phyloP scores from a whole-genome alignment of 2,329 filamentous ascomycete genomes.

The Cryoendolithus antarcticus region DNA sequence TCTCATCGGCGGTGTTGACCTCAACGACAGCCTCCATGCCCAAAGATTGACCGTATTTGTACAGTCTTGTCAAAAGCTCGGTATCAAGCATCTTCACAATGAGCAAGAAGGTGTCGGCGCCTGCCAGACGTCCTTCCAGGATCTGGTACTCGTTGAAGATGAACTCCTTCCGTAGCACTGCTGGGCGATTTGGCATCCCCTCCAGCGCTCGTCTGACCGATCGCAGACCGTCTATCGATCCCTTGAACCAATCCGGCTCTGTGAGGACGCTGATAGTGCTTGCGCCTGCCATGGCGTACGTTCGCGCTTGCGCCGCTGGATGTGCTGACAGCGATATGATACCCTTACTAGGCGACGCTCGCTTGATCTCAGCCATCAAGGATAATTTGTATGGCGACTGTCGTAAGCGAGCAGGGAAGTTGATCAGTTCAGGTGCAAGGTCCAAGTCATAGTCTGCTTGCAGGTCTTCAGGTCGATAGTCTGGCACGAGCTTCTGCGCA shows the following conservation, averaged over 20 bases:
- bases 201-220: constrained; percentile 80
- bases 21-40: constrained; percentile 98
- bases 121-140: constrained; percentile 79
- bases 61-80: constrained; percentile 61
- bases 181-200: constrained; percentile 83
- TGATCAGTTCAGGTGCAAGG: constrained; percentile 70
- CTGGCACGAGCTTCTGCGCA: constrained; percentile 73
- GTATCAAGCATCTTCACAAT: constrained; percentile 96
- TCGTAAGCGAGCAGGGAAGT: constrained; percentile 65
- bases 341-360: constrained; percentile 91
- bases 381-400: constrained; percentile 80
- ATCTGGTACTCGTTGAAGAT: constrained; percentile 98
- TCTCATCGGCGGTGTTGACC: constrained; percentile 89
- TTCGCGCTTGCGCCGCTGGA: constrained; percentile 78
- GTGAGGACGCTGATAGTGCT: constrained; percentile 98
- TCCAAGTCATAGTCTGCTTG: constrained; percentile 78
- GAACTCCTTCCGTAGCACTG: constrained; percentile 89
- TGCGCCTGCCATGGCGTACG: constrained; percentile 85
- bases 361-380: constrained; percentile 93
- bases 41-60: constrained; percentile 75
- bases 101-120: constrained; percentile 84
- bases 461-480: constrained; percentile 68
- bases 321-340: constrained; percentile 79
- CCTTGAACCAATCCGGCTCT: constrained; percentile 98
- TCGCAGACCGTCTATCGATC: constrained; percentile 84